Conservation (phyloP, 495 filamentous ascomycete species). For the Penicillium verhagenii region DNA sequence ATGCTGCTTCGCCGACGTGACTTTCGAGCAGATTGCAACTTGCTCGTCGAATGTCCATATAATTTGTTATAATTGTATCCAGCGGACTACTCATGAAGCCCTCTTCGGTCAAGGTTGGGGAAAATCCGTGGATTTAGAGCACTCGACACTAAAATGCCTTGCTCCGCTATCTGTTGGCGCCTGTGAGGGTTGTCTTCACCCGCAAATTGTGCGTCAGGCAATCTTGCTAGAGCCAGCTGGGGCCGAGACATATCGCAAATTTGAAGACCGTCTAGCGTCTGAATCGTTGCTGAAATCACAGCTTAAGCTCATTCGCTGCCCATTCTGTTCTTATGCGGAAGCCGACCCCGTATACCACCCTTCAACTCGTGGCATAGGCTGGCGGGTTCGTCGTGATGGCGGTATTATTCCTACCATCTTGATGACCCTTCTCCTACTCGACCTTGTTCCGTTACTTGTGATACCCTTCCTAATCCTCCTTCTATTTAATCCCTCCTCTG, state of each 20-base stretch:
- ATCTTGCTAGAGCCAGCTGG: slow-evolving; percentile 66
- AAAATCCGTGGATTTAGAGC: slow-evolving; percentile 68
- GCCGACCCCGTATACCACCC: slow-evolving; percentile 74
- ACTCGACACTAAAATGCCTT: slow-evolving; percentile 74
- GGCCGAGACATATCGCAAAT: slow-evolving; percentile 63
- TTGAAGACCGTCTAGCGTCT: slow-evolving; percentile 74
- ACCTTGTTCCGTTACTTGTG: slow-evolving; percentile 52
- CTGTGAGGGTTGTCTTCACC: slow-evolving; percentile 73
- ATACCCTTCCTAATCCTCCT: slow-evolving; percentile 49
- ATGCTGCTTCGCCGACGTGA: slow-evolving; percentile 77
- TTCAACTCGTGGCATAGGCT: slow-evolving; percentile 34
- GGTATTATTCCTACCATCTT: slow-evolving; percentile 34
- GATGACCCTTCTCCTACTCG: slow-evolving; percentile 37
- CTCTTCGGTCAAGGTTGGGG: slow-evolving; percentile 92
- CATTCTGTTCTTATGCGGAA: slow-evolving; percentile 90
- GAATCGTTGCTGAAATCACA: slow-evolving; percentile 68
- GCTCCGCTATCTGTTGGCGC: slow-evolving; percentile 61
- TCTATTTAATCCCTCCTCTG: slow-evolving; percentile 36
- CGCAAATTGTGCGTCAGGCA: slow-evolving; percentile 65
- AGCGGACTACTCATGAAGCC: slow-evolving; percentile 74
- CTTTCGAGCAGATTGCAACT: slow-evolving; percentile 78
- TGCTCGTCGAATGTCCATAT: slow-evolving; percentile 73
- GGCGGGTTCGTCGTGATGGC: slow-evolving; percentile 53
- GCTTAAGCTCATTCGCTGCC: slow-evolving; percentile 78
- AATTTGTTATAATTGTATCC: slow-evolving; percentile 83